phyloP scores from a whole-genome alignment of 306 rosid genomes.

The Amphicarpaea edgeworthii region DNA sequence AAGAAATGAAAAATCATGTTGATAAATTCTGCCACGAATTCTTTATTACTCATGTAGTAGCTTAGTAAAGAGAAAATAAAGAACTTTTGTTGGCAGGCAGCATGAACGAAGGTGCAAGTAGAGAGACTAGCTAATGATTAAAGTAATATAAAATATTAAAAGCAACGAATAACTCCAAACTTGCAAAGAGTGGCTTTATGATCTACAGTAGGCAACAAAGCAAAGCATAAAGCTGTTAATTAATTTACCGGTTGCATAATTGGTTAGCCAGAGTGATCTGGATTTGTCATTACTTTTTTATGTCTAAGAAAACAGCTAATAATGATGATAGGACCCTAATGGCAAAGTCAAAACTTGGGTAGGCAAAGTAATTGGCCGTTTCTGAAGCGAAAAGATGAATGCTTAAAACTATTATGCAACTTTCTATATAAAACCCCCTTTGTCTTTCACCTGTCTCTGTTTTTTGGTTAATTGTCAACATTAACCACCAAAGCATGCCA shows the following conservation, averaged over 20 bases:
- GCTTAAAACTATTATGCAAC: conserved; percentile 44
- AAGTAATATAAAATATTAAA: conserved; percentile 39
- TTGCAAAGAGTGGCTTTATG: conserved; percentile 39
- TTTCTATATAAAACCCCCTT: conserved; percentile 25
- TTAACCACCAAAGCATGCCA: conserved; percentile 50
- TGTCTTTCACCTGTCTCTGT: conserved; percentile 46
- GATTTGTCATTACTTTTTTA: conserved; percentile 55
- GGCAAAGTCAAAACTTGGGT: conserved; percentile 56
- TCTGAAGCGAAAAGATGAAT: conserved; percentile 46
- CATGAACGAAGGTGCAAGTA: conserved; percentile 20
- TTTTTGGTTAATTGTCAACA: conserved; percentile 51
- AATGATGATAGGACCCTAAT: conserved; percentile 52
- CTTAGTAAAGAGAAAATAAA: neutral
- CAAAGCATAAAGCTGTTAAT: conserved; percentile 39
- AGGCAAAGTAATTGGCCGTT: conserved; percentile 51
- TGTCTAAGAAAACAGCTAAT: conserved; percentile 58
- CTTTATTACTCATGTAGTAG: neutral
- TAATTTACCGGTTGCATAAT: conserved; percentile 51
- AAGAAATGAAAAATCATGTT: neutral
- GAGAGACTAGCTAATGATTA: conserved; percentile 50
- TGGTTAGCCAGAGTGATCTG: conserved; percentile 55
- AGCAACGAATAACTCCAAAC: conserved; percentile 42
- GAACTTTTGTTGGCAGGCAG: neutral
- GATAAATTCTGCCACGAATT: neutral
- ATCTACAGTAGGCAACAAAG: conserved; percentile 38